Percentiles rank a stretch among this genome's conserved stretches.
These are phyloP conservation scores for Cladophialophora chaetospira DNA, from an alignment of 2,329 filamentous ascomycete species.

Conservation along the genomic window DNA sequence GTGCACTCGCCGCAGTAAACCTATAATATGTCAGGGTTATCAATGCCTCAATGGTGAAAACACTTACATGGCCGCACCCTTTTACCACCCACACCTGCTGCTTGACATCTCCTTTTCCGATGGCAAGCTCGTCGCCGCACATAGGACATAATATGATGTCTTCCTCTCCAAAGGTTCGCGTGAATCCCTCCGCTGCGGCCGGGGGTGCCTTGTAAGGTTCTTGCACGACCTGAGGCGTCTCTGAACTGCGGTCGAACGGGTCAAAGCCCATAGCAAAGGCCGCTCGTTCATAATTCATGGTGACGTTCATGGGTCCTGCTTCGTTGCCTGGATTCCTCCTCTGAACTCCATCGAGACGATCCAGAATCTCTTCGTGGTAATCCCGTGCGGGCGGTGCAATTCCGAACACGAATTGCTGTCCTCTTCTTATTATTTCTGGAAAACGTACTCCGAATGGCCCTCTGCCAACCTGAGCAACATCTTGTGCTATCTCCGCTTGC, in stretches of 20 bases:
- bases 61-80: constrained; percentile 83
- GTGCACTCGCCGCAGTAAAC: constrained; percentile 54
- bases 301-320: constrained; percentile 25
- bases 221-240: constrained; percentile 29
- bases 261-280: constrained; percentile 44
- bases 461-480: no score
- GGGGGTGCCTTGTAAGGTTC: constrained; percentile 62
- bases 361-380: constrained; percentile 13
- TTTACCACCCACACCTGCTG: constrained; percentile 92
- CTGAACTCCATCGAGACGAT: constrained; percentile 32
- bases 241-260: constrained; percentile 27
- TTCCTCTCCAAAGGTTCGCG: constrained; percentile 71
- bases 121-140: constrained; percentile 80
- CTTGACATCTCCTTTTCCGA: constrained; percentile 67
- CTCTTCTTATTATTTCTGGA: constrained; percentile 19
- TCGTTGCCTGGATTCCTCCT: constrained; percentile 23
- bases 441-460: constrained; percentile 26
- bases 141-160: constrained; percentile 79
- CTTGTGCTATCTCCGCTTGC: no score
- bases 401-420: constrained; percentile 21
- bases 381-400: constrained; percentile 4
- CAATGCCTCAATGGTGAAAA: constrained; percentile 3
- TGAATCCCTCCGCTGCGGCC: constrained; percentile 75
- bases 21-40: constrained; percentile 34
- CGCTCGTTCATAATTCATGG: constrained; percentile 44